Evolutionary conservation across 192 early-diverging fungal genomes (phyloP), one percentile per base, ranked within the genome.

Genomic region (Entophlyctis luteolus): DNA sequence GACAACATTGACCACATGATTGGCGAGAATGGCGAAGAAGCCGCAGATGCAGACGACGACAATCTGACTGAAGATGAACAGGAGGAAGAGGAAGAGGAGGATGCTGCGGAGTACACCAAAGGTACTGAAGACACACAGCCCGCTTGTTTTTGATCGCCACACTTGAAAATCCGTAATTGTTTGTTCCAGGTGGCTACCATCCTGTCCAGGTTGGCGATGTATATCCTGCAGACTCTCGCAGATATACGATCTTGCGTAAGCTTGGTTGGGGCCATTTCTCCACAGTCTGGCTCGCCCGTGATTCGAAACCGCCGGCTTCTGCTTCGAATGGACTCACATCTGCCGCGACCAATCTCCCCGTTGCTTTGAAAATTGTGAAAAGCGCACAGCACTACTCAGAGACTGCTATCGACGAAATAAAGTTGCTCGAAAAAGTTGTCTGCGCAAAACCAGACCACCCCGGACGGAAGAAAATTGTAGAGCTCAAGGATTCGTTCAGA

Each of bases 221-320:
- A 20, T 95, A 90, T 71, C 86, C 90, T 45, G 84, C 89, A 14
- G 80, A 82, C 4, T n/a, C n/a, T n/a, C 85, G 89, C 23, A 45
- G 62, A 16, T 98, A 98, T 76, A 78, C 73, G n/a, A 81, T 96
- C 23, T 70, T 96, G 39, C 85, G 91, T 60, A 98, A 98, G 74
- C 86, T 98, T 34, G 96, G 96, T 18, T 98, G 96, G 96, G 96
- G 96, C 16, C 96, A 98, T 67, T 98, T 98, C 67, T 94, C 92
- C 27, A 98, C 96, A 0, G 96, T 98, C 6, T 98, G 96, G 96
- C 84, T 98, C 48, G 91, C 88, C 12, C 16, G 25, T 14, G 62
- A 63, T 29, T 5, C 18, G n/a, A n/a, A 28, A n/a, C 4, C 2
- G 14, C 52, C 52, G 27, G 8, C 39, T 8, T 42, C 39, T 8